Conservation (phyloP, 202 grass and related monocot species). For the Panicum virgatum region DNA sequence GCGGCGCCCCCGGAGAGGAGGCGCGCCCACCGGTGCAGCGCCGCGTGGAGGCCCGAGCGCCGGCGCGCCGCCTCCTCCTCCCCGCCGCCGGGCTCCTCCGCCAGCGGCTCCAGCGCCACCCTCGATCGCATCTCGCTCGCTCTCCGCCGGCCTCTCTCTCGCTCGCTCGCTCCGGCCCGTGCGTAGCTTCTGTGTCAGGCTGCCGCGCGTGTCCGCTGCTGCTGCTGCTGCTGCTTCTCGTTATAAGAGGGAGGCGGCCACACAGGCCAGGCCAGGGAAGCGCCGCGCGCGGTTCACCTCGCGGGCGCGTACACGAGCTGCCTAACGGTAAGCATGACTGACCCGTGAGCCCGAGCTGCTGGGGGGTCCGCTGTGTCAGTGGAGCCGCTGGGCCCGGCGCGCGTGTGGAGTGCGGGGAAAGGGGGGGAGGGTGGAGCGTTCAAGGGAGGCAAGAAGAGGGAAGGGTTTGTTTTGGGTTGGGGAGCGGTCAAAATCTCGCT, state of each 20-base stretch:
- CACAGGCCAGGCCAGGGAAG: too few species aligned
- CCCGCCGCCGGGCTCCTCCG: slow-evolving; percentile 87
- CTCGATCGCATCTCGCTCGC: slow-evolving; percentile 38
- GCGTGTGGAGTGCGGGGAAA: slow-evolving; percentile 37
- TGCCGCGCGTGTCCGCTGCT: slow-evolving; percentile 34
- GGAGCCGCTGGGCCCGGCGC: neutral
- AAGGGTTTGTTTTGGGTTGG: slow-evolving; percentile 19
- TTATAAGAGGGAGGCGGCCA: neutral
- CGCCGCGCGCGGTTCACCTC: neutral
- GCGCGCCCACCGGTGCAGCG: slow-evolving; percentile 54
- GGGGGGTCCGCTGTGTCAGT: neutral
- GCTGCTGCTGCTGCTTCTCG: neutral
- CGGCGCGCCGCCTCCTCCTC: slow-evolving; percentile 48
- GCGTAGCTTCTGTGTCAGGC: slow-evolving; percentile 41
- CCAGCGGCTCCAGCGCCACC: slow-evolving; percentile 69
- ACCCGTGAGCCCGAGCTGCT: accelerated
- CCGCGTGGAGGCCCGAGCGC: slow-evolving; percentile 38
- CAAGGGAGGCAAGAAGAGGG: slow-evolving; percentile 58
- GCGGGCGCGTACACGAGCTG: neutral
- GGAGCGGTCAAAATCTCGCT: slow-evolving; percentile 59
- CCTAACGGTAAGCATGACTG: neutral
- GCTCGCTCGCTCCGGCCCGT: neutral
- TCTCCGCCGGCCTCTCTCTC: too few species aligned
- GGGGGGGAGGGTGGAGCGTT: slow-evolving; percentile 39
- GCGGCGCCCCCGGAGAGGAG: slow-evolving; percentile 54